Base-by-base conservation (phyloP, 73 alveolate species). In the Stentor coeruleus region DNA sequence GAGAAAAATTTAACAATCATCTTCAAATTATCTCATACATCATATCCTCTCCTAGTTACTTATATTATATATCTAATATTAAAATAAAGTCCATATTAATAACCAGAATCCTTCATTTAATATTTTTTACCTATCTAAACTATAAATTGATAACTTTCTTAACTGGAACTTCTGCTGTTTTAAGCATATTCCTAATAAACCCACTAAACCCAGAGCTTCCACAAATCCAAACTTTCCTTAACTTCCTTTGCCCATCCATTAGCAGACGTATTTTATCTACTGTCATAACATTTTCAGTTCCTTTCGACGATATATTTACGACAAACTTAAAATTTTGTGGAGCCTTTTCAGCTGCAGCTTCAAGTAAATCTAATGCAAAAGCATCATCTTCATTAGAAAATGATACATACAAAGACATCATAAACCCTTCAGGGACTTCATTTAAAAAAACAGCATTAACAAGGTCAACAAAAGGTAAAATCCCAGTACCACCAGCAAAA, bases 391-490 rank as follows among this genome's bases (percentile, higher is more conserved):
- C 28, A 49, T 20, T 49, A 11, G 6, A 20, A 49, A 49, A 49
- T 11, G 66, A 49, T 11, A 49, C 20, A 20, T 11, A 49, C 6
- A 49, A 49, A 20, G 6, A 11, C 20, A 49, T 11, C 6, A 11
- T 11, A 49, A 49, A 49, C 66, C 66, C 66, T 49, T 49, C 66
- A 11, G 66, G 66, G 66, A 20, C 66, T 49, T 49, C 66, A 20
- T 20, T 20, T 11, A 11, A 11, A 6, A 6, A 49, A 49, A 49
- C 20, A 6, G 20, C 66, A 11, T 20, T 6, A 49, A 49, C 28
- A 11, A 49, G 20, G 66, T 49, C 66, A 20, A 49, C 20, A 49
- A 49, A 49, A 49, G 66, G 66, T 6, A 11, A 11, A 20, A 49
- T 49, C 20, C 66, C 66, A 49, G 66, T 49, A 11, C 66, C 66